phyloP scores from a whole-genome alignment of 2,329 filamentous ascomycete genomes.

The Exophiala sideris region DNA sequence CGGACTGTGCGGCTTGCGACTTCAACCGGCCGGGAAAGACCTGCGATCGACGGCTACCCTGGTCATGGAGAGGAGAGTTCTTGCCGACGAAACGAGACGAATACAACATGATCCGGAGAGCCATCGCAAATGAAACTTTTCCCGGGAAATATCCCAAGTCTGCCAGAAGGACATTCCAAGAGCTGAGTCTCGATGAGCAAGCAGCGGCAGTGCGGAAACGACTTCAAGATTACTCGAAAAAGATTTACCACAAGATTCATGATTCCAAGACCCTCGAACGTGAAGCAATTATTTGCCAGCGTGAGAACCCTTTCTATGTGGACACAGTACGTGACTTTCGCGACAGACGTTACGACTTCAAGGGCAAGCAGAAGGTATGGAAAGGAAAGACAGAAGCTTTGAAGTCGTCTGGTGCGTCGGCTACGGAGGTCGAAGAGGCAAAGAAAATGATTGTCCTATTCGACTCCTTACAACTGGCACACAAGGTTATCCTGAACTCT shows the following conservation, averaged over 20 bases:
- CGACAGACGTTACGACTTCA: conserved; percentile 97
- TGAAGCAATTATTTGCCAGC: conserved; percentile 96
- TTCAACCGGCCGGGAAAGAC: conserved; percentile 98
- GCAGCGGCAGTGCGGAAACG: conserved; percentile 77
- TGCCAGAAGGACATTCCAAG: conserved; percentile 71
- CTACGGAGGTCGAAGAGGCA: conserved; percentile 78
- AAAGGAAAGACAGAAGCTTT: conserved; percentile 90
- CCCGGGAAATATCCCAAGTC: conserved; percentile 72
- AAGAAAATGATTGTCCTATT: conserved; percentile 99
- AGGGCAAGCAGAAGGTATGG: conserved; percentile 97
- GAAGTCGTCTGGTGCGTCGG: conserved; percentile 74
- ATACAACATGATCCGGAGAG: conserved; percentile 97
- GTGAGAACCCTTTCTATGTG: conserved; percentile 98
- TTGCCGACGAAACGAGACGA: conserved; percentile 93
- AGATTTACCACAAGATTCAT: conserved; percentile 99
- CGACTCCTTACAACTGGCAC: conserved; percentile 91
- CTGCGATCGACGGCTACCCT: conserved; percentile 89
- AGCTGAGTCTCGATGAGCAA: conserved; percentile 79
- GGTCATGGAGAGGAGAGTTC: conserved; percentile 98
- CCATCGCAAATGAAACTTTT: conserved; percentile 87
- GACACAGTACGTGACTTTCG: conserved; percentile 94
- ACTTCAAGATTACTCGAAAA: conserved; percentile 89
- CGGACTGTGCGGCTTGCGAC: conserved; percentile 94
- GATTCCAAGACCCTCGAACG: conserved; percentile 88
- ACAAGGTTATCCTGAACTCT: conserved; percentile 98